These are phyloP conservation scores for Marasmius sp. DNA, from an alignment of 1,284 basidiomycete species.

Conservation along the genomic window DNA sequence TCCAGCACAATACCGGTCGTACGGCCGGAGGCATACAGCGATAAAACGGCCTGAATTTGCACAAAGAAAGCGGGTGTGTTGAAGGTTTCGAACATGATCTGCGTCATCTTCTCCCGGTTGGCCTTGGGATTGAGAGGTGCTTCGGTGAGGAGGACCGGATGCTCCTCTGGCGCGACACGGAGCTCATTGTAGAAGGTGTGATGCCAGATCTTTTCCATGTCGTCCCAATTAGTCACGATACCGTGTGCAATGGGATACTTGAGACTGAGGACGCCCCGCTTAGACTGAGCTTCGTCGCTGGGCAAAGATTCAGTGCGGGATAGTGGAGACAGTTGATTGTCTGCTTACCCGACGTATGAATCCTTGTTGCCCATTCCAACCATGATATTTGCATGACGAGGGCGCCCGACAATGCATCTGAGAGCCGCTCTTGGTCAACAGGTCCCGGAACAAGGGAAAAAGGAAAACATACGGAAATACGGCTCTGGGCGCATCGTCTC, in stretches of 20 bases:
- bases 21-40: conserved; percentile 12
- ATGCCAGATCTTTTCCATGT: conserved; percentile 16
- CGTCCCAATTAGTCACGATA: conserved; percentile 16
- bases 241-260: conserved; percentile 14
- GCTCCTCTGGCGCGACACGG: conserved; percentile 14
- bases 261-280: conserved; percentile 12
- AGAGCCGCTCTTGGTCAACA: too few species aligned
- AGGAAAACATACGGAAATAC: conserved; percentile 9
- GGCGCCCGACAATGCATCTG: conserved; percentile 12
- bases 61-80: conserved; percentile 13
- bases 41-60: conserved; percentile 13
- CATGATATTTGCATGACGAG: conserved; percentile 9
- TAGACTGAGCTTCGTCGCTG: conserved; percentile 14
- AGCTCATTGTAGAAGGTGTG: conserved; percentile 15
- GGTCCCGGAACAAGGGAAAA: not conserved
- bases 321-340: not conserved
- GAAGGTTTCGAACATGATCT: conserved; percentile 16
- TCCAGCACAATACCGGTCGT: conserved; percentile 13
- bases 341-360: conserved; percentile 10
- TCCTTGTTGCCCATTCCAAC: conserved; percentile 13
- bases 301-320: not conserved
- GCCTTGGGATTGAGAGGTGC: conserved; percentile 13
- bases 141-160: conserved; percentile 13
- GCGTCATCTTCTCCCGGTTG: conserved; percentile 15
- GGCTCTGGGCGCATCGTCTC: conserved; percentile 13